A percentile compares a stretch with the other conserved stretches of the same genome.
These are phyloP conservation scores for Coemansia sp. DNA, from an alignment of 192 early-diverging fungal species.

Conservation along the genomic window DNA sequence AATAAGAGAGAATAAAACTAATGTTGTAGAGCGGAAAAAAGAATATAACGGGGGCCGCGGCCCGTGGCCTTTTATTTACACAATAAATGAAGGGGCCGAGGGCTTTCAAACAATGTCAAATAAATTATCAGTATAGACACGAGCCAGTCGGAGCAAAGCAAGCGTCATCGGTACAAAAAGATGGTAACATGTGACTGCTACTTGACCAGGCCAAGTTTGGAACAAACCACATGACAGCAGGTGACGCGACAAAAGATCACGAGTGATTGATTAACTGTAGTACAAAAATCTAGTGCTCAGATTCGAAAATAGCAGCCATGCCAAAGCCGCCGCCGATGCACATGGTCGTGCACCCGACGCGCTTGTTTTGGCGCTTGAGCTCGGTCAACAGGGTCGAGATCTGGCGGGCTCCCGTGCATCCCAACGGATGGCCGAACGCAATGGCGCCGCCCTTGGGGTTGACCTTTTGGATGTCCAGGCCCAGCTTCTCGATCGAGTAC, in stretches of 20 bases:
- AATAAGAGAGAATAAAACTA: not conserved
- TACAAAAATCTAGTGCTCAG: slow-evolving; percentile 52
- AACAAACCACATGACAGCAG: not conserved
- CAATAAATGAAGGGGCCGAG: not conserved
- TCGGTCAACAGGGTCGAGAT: slow-evolving; percentile 93
- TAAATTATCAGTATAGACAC: not conserved
- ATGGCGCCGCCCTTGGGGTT: slow-evolving; percentile 99
- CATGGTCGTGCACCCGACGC: slow-evolving; percentile 86
- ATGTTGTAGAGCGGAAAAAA: not conserved
- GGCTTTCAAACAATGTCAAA: not conserved
- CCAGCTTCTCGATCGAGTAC: slow-evolving; percentile 86
- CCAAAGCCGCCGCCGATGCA: slow-evolving; percentile 93
- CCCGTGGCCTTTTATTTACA: slow-evolving; percentile 1
- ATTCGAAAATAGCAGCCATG: slow-evolving; percentile 84
- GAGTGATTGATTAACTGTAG: not conserved
- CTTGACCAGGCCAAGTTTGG: not conserved
- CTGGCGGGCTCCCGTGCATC: slow-evolving; percentile 94
- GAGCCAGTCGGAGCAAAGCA: not conserved
- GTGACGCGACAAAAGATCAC: not conserved
- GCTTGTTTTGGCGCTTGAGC: slow-evolving; percentile 82
- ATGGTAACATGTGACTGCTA: not conserved
- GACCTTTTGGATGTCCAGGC: slow-evolving; percentile 85
- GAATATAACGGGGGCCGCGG: not conserved
- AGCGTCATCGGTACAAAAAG: not conserved
- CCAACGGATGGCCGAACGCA: slow-evolving; percentile 93